Base-by-base conservation (phyloP, 2,329 filamentous ascomycete species). In the Stachybotrys chlorohalonatus region DNA sequence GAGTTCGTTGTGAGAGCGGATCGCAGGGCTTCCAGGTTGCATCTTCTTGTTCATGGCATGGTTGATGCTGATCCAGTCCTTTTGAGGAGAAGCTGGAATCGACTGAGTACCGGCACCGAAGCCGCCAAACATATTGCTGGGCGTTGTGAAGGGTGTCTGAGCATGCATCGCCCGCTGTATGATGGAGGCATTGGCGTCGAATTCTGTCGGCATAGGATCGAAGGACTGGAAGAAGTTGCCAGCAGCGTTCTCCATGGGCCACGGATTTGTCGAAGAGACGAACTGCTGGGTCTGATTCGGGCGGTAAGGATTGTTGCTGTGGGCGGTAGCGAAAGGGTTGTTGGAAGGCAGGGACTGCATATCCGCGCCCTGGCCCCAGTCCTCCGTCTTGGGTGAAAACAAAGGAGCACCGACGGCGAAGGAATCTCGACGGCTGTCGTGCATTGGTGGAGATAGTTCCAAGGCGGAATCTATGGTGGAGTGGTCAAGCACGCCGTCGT, bases 1-100 rank as follows among this genome's bases (percentile, higher is more conserved):
- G 70, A 89, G 77, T 54, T 92, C 86, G 58, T 91, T 90, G 74
- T 89, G 87, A 63, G 82, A 87, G 67, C 84, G 83, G 70, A 87
- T 81, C 54, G 81, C 77, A 31, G 89, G 83, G 70, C 83, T 92
- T 67, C 82, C 82, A 47, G 84, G 81, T 39, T 74, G 79, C 78
- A 87, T 84, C 63, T 81, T 78, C 73, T 84, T 84, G 57, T 73
- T 72, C 69, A 80, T 73, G 52, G 73, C 69, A 60, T 79, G 76
- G 56, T 73, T 72, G 70, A 69, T 69, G 54, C 70, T 68, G 66
- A 79, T 73, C 78, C 80, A 83, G 56, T 83, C 80, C 70, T 83
- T 83, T 64, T 81, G 79, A 13, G 80, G 77, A 39, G 81, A 82
- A 47, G 75, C 70, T 52, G 79, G 78, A 53, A 81, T 78, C 16